A percentile compares a stretch with the other conserved stretches of the same genome.
Conservation (phyloP, 345 rosid genomes). For the Populus ilicifolia region DNA sequence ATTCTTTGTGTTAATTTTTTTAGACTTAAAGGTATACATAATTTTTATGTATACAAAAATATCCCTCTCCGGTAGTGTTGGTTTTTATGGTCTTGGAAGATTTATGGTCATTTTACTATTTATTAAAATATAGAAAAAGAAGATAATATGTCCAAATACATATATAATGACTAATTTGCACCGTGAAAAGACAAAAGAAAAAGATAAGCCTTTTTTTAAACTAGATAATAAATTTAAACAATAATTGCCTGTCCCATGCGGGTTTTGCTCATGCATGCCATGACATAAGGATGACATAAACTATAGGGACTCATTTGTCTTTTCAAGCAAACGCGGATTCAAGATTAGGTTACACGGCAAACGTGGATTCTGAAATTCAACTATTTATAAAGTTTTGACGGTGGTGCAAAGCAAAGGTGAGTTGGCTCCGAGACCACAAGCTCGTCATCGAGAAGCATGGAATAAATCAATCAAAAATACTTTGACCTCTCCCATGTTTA, state of each 20-base stretch:
- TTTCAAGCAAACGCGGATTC: neutral
- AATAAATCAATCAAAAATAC: neutral
- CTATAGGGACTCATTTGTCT: neutral
- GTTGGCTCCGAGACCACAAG: neutral
- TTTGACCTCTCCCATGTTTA: neutral
- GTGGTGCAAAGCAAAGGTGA: neutral
- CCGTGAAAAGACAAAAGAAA: no score
- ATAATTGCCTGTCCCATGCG: neutral
- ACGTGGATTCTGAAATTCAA: neutral
- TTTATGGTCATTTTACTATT: no score
- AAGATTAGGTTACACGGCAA: conserved; percentile 10
- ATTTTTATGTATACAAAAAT: no score
- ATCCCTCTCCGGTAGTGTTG: no score
- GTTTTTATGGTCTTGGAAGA: no score
- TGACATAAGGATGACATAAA: neutral
- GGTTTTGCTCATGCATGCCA: neutral
- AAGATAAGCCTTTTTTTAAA: no score
- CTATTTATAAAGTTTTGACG: neutral
- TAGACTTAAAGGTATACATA: no score
- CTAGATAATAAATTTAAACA: no score
- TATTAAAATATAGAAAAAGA: no score
- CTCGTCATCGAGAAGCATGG: neutral
- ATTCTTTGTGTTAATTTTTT: no score
- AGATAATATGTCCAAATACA: no score
- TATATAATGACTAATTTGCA: no score